Percentiles rank a stretch among this genome's conserved stretches.
phyloP scores from a whole-genome alignment of 2,329 filamentous ascomycete genomes.

The Fusarium chaquense region DNA sequence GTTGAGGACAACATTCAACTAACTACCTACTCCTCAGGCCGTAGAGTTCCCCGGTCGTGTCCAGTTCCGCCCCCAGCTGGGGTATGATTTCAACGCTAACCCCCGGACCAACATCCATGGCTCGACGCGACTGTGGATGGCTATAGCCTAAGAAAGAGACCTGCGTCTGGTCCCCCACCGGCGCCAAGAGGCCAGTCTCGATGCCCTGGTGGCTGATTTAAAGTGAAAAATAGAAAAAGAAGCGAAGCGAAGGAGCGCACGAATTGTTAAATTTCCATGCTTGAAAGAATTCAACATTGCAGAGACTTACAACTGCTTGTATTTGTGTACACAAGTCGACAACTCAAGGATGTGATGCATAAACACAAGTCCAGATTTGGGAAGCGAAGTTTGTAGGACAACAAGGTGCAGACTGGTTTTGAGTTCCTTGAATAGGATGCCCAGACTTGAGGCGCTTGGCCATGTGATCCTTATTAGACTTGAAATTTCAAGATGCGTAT shows the following conservation, averaged over 20 bases:
- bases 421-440: conserved; percentile 10
- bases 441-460: conserved; percentile 8
- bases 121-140: not conserved
- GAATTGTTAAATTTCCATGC: not conserved
- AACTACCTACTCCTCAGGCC: conserved; percentile 4
- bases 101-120: conserved; percentile 28
- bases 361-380: not conserved
- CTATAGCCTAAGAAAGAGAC: conserved; percentile 34
- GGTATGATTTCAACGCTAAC: conserved; percentile 35
- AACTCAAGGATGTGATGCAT: not conserved
- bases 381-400: conserved; percentile 1
- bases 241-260: conserved; percentile 3
- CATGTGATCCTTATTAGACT: not conserved
- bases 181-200: conserved; percentile 33
- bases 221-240: conserved; percentile 8
- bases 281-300: not conserved
- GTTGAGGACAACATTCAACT: conserved; percentile 3
- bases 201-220: conserved; percentile 31
- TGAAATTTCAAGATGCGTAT: not conserved
- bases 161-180: conserved; percentile 33
- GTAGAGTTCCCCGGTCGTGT: conserved; percentile 25
- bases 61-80: conserved; percentile 21
- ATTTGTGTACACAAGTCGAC: not conserved
- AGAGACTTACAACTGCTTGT: not conserved
- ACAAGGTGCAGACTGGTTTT: not conserved